phyloP scores from a whole-genome alignment of 192 early-diverging fungal genomes.

The Jimgerdemannia flammicorona region DNA sequence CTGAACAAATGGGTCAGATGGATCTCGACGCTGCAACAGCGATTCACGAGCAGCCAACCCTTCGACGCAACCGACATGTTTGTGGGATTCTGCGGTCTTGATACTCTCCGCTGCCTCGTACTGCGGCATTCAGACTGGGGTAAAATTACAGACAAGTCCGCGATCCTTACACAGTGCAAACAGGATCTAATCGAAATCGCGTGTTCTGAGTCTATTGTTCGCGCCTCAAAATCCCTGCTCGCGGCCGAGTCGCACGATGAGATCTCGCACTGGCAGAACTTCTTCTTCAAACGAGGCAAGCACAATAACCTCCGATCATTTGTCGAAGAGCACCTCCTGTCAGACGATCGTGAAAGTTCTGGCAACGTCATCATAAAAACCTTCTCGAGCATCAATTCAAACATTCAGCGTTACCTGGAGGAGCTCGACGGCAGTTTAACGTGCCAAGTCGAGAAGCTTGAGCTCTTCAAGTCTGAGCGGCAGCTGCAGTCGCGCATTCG shows the following conservation, averaged over 20 bases:
- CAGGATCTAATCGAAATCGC: slow-evolving; percentile 11
- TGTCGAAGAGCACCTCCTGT: background rate
- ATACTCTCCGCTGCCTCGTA: slow-evolving; percentile 19
- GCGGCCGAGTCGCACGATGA: slow-evolving; percentile 2
- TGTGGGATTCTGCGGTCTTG: slow-evolving; percentile 15
- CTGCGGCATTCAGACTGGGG: slow-evolving; percentile 5
- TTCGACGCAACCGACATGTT: slow-evolving; percentile 14
- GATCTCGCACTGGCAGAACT: background rate
- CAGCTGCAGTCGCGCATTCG: slow-evolving; percentile 11
- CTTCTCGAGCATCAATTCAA: slow-evolving; percentile 15
- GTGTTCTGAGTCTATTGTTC: slow-evolving; percentile 9
- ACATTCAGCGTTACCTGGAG: slow-evolving; percentile 9
- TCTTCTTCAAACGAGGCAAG: slow-evolving; percentile 5
- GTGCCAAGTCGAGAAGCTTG: slow-evolving; percentile 5
- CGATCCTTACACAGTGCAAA: slow-evolving; percentile 12
- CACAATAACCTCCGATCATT: slow-evolving; percentile 7
- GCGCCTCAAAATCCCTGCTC: slow-evolving; percentile 9
- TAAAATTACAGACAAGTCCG: background rate
- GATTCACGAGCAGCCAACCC: too few species aligned
- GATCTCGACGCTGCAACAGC: background rate
- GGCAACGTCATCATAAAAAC: slow-evolving; percentile 13
- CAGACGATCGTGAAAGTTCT: background rate
- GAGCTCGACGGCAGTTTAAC: background rate
- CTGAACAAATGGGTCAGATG: slow-evolving; percentile 2
- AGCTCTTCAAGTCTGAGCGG: slow-evolving; percentile 14